Evolutionary conservation across 148 eudicot genomes (phyloP).

Genomic region (Pouteria glomerata): DNA sequence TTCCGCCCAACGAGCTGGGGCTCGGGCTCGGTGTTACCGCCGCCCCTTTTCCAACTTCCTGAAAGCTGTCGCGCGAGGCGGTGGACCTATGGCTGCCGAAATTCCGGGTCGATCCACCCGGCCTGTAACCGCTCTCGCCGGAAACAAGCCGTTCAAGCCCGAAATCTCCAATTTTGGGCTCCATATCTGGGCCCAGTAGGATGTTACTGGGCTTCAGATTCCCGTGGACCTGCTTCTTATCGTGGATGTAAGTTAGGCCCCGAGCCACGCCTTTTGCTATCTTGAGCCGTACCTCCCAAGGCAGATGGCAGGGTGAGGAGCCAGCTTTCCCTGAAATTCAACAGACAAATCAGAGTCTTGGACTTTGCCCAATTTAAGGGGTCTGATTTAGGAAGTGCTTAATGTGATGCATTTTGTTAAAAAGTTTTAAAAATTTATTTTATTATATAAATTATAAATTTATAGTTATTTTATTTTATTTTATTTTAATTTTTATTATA

Average conservation of each 20-base stretch:
- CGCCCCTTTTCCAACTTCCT: slow-evolving; percentile 33
- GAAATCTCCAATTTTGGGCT: slow-evolving; percentile 87
- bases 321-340: slow-evolving; percentile 77
- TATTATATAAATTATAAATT: no score
- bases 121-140: slow-evolving; percentile 53
- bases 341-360: no score
- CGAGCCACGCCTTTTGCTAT: slow-evolving; percentile 95
- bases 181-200: slow-evolving; percentile 65
- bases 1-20: slow-evolving; percentile 59
- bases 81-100: slow-evolving; percentile 92
- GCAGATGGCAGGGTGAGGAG: slow-evolving; percentile 76
- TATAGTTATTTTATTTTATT: no score
- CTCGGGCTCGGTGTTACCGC: slow-evolving; percentile 94
- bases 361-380: no score
- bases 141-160: slow-evolving; percentile 73
- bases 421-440: no score
- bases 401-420: no score
- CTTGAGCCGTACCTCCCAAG: slow-evolving; percentile 83
- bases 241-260: slow-evolving; percentile 82
- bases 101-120: slow-evolving; percentile 63
- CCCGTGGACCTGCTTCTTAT: slow-evolving; percentile 91
- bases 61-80: slow-evolving; percentile 87
- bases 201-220: slow-evolving; percentile 88
- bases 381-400: no score
- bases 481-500: no score